Base-by-base conservation (phyloP, 2,329 filamentous ascomycete species). In the Hymenoscyphus repandus region DNA sequence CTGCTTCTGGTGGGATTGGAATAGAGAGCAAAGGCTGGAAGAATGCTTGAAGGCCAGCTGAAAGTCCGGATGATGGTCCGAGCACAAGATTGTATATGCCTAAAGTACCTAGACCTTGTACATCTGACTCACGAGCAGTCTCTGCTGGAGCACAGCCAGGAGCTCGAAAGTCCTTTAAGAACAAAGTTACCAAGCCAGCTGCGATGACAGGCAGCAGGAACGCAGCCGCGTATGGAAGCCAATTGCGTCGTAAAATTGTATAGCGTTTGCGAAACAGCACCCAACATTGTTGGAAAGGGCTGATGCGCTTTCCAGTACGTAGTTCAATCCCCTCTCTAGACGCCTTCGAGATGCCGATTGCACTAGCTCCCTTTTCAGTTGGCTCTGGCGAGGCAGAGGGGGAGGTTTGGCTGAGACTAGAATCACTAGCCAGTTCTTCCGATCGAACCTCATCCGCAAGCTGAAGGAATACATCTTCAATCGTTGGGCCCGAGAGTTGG, bases 391-490 rank as follows among this genome's bases (percentile, higher is more conserved):
- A 69, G 5, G 55, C 52, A 9, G 53, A 47, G 22, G 52, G 20
- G 15, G 22, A 46, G 9, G 55, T 48, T 31, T 45, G 43, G 30
- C 58, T 52, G 3, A 57, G 17, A 20, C 46, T 52, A 13, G 57
- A 51, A 6, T 44, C 10, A 22, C 32, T 17, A 13, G 12, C 58
- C 17, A 31, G 12, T 10, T 58, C 68, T 57, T 85, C 79, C 5
- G 75, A 76, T 50, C 75, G 77, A 52, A 90, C 78, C 66, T 96
- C 90, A 62, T 92, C 88, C 0, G 90, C 89, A 36, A 96, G 76
- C 57, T 88, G 85, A 20, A 96, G 71, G 68, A 96, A 96, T 0
- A 96, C 90, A 59, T 96, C 90, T 66, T 96, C 92, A 37, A 96
- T 90, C 0, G 89, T 95, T 0, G 91, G 92, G 0, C 90, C 90